phyloP scores from a whole-genome alignment of 2,329 filamentous ascomycete genomes.

The Arthrobotrys sinensis region DNA sequence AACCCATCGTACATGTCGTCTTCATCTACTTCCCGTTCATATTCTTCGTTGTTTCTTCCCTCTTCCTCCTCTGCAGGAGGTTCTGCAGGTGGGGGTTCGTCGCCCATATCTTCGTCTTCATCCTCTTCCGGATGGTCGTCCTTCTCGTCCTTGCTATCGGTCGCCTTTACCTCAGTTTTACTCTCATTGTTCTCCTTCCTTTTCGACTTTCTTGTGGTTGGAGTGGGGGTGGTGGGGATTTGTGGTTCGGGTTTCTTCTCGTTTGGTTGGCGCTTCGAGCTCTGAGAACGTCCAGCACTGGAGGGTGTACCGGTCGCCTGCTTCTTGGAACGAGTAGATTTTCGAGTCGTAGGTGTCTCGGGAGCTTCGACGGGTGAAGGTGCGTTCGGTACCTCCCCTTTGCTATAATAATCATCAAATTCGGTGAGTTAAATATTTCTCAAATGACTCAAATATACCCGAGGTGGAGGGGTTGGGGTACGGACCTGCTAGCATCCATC shows the following conservation, averaged over 20 bases:
- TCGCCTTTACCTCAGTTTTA: constrained; percentile 31
- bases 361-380: constrained; percentile 44
- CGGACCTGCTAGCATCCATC: constrained; percentile 59
- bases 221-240: constrained; percentile 47
- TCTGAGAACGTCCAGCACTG: constrained; percentile 41
- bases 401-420: constrained; percentile 24
- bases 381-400: constrained; percentile 54
- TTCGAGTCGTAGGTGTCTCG: constrained; percentile 58
- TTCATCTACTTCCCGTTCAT: constrained; percentile 75
- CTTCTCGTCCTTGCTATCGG: constrained; percentile 65
- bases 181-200: constrained; percentile 58
- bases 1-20: constrained; percentile 77
- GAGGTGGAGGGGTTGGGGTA: neutral
- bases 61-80: constrained; percentile 66
- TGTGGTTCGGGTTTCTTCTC: constrained; percentile 56
- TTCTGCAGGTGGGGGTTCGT: constrained; percentile 65
- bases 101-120: constrained; percentile 58
- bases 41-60: constrained; percentile 72
- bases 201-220: constrained; percentile 48
- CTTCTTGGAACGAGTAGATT: constrained; percentile 54
- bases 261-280: constrained; percentile 46
- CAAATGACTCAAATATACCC: neutral
- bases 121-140: constrained; percentile 51
- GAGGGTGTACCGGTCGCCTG: constrained; percentile 38
- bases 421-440: constrained; percentile 6